A percentile compares a stretch with the other conserved stretches of the same genome.
Conservation (phyloP, 768 basidiomycete species). For the Hypsizygus marmoreus region DNA sequence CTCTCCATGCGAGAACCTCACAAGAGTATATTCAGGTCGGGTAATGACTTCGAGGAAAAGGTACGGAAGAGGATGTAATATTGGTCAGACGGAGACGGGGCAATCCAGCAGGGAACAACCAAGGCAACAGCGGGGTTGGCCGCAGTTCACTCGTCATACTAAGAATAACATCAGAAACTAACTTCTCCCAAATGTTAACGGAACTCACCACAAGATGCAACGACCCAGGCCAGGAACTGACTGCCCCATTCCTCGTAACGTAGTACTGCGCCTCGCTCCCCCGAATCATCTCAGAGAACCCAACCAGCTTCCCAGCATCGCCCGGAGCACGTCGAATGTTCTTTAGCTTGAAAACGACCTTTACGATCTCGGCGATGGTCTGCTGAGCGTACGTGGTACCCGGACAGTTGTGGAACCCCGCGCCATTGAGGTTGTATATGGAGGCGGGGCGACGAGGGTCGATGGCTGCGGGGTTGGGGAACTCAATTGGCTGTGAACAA, state of each 20-base stretch:
- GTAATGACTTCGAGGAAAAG: too few relatives aligned
- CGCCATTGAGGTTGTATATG: conserved; percentile 31
- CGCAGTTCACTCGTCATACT: too few relatives aligned
- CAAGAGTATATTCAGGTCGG: too few relatives aligned
- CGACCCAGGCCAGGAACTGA: conserved; percentile 39
- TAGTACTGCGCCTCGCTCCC: conserved; percentile 38
- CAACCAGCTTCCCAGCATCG: conserved; percentile 37
- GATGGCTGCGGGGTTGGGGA: conserved; percentile 41
- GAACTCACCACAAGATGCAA: conserved; percentile 38
- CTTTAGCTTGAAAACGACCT: conserved; percentile 45
- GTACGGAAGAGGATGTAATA: too few relatives aligned
- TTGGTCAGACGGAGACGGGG: too few relatives aligned
- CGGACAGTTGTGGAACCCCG: conserved; percentile 43
- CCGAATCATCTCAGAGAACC: conserved; percentile 29
- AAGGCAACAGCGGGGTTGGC: too few relatives aligned
- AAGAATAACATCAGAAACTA: too few relatives aligned
- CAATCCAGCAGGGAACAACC: too few relatives aligned
- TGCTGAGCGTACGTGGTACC: conserved; percentile 37
- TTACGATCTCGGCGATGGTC: conserved; percentile 45
- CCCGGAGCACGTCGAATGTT: conserved; percentile 51
- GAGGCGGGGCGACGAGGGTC: conserved; percentile 38
- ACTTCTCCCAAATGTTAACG: too few relatives aligned
- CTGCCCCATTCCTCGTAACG: conserved; percentile 33
- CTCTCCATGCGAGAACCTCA: too few relatives aligned
- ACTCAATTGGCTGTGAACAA: conserved; percentile 36